Evolutionary conservation across 2,329 filamentous ascomycete genomes (phyloP).

Genomic region (Rutstroemia sp.): DNA sequence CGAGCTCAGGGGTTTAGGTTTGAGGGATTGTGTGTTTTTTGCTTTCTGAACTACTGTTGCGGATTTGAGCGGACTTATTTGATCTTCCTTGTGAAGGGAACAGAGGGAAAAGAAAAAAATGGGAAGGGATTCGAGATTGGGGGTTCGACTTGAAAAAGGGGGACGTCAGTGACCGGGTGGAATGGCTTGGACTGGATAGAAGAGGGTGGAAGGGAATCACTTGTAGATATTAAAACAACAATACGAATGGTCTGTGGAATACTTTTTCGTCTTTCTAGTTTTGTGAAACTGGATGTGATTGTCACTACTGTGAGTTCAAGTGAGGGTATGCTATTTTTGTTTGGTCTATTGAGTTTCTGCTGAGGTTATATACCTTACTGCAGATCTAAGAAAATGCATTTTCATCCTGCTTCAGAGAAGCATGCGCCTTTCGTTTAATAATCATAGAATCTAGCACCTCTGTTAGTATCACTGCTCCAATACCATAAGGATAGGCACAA

Average conservation of each 20-base stretch:
- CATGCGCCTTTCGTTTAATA: slow-evolving; percentile 18
- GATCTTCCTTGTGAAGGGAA: too few species aligned
- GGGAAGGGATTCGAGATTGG: too few species aligned
- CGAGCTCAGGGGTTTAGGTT: too few species aligned
- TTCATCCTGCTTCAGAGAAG: neutral
- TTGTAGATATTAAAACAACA: neutral
- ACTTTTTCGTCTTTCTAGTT: neutral
- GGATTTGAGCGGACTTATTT: too few species aligned
- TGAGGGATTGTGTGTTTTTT: too few species aligned
- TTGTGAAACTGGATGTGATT: neutral
- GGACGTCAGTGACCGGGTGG: neutral
- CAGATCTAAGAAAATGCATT: too few species aligned
- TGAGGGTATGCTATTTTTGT: neutral
- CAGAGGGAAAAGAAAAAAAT: too few species aligned
- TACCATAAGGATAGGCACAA: neutral
- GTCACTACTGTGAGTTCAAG: neutral
- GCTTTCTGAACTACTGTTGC: too few species aligned
- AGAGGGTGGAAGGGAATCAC: neutral
- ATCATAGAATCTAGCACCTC: slow-evolving; percentile 26
- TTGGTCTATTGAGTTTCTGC: too few species aligned
- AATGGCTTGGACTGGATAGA: neutral
- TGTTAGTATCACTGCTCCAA: slow-evolving; percentile 13
- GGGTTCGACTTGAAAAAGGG: neutral
- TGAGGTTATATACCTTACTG: too few species aligned
- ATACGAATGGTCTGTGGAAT: neutral